Evolutionary conservation across 768 basidiomycete species (phyloP).

Genomic region (Podaxis sp.): DNA sequence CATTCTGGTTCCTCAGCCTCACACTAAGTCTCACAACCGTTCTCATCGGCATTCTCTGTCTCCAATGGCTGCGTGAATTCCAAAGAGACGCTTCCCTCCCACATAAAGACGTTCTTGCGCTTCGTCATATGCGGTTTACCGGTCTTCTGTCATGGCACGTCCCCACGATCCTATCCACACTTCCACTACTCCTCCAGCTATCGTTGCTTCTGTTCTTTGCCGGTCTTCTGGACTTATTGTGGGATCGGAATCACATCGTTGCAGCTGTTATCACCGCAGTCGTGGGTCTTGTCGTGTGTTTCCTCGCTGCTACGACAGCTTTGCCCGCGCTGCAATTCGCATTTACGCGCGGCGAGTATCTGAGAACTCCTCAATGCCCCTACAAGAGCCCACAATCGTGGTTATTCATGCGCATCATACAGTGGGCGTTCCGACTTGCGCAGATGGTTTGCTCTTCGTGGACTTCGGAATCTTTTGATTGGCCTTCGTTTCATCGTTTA

Average conservation of each 20-base stretch:
- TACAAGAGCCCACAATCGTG: constrained; percentile 36
- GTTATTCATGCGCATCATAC: constrained; percentile 26
- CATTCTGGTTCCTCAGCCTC: constrained; percentile 19
- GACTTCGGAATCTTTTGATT: constrained; percentile 21
- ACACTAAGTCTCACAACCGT: constrained; percentile 19
- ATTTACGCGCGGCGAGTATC: constrained; percentile 23
- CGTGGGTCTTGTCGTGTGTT: constrained; percentile 12
- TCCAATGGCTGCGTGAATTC: constrained; percentile 21
- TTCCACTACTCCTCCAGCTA: constrained; percentile 19
- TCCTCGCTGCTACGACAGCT: constrained; percentile 23
- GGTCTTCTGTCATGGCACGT: constrained; percentile 17
- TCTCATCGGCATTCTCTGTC: constrained; percentile 19
- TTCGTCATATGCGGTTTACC: constrained; percentile 19
- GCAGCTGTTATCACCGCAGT: constrained; percentile 12
- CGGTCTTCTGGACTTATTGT: constrained; percentile 18
- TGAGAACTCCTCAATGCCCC: constrained; percentile 29
- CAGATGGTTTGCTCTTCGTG: constrained; percentile 20
- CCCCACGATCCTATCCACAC: constrained; percentile 16
- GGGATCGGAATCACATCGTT: constrained; percentile 15
- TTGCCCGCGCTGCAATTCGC: constrained; percentile 29
- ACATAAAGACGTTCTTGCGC: constrained; percentile 17
- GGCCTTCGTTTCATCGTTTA: constrained; percentile 25
- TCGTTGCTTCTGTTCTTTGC: constrained; percentile 18
- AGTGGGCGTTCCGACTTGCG: constrained; percentile 21
- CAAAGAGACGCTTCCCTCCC: constrained; percentile 16